Base-by-base conservation (phyloP, 192 early-diverging fungal species). In the Backusella australiensis region DNA sequence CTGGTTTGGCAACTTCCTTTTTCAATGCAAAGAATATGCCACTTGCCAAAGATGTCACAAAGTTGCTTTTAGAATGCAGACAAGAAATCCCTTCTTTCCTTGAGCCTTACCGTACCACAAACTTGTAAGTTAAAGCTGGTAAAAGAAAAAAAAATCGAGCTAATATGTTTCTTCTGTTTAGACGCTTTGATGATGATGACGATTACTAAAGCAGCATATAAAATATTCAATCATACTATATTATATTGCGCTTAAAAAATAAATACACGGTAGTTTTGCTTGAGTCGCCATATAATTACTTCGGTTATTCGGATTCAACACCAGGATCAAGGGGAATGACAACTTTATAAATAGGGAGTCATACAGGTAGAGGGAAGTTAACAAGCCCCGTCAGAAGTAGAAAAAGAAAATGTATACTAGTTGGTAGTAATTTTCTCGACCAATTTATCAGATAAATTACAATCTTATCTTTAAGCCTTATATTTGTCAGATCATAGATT, bases 1-100 rank as follows among this genome's bases (percentile, higher is more conserved):
- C 88, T 44, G 98, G 98, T 68, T 42, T 83, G 1, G 89, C 89
- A 2, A 89, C 89, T 9, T 78, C 86, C 6, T 90, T 90, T 66
- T 88, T 83, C 71, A 91, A 88, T 39, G 53, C 73, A 2, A 71
- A 52, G 6, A 87, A 85, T 53, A 39, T 39, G 34, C 19, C 42
- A 0, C 65, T 90, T 23, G 88, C 89, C 5, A 49, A 77, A 4
- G 81, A 86, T 17, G 68, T 91, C 69, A 81, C 85, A 6, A 89
- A 87, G 71, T 34, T 91, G 32, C 67, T 91, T 26, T 15, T 82
- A 7, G 90, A 91, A 69, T 87, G 86, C 56, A 68, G 82, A 7
- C 90, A 91, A 75, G 89, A 91, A 26, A 75, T 91, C 44, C 90
- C 90, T 15, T 78, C 84, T 35, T 91, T 91, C 69, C 72, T 90